These are phyloP conservation scores for Sporormia fimetaria DNA, from an alignment of 495 filamentous ascomycete genomes.

Conservation along the genomic window DNA sequence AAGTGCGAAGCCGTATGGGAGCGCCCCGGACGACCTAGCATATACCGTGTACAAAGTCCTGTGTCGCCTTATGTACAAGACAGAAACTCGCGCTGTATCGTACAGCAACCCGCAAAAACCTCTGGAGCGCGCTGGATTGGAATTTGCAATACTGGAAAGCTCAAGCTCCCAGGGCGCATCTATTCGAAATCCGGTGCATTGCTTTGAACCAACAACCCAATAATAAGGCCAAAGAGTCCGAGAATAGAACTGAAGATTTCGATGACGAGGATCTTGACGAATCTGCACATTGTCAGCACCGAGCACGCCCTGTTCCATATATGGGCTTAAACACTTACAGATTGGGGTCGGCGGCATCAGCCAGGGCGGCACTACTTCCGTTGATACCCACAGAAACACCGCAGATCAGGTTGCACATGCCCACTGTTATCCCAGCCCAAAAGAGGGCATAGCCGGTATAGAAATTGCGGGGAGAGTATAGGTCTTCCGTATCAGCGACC, in stretches of 20 bases:
- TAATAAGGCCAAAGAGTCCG: slow-evolving; percentile 93
- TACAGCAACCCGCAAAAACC: too few species aligned
- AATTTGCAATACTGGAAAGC: background rate
- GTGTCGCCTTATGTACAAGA: too few species aligned
- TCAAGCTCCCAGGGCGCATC: too few species aligned
- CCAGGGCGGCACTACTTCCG: slow-evolving; percentile 88
- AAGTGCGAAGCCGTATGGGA: too few species aligned
- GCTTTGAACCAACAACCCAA: slow-evolving; percentile 75
- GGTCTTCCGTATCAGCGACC: slow-evolving; percentile 36
- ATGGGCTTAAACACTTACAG: slow-evolving; percentile 53
- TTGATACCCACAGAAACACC: slow-evolving; percentile 97
- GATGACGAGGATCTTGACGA: slow-evolving; percentile 97
- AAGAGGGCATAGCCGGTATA: slow-evolving; percentile 97
- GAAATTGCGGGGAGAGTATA: slow-evolving; percentile 60
- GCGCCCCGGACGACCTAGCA: too few species aligned
- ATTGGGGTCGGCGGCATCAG: slow-evolving; percentile 86
- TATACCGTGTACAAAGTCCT: too few species aligned
- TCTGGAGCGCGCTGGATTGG: slow-evolving; percentile 7
- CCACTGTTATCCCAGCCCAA: slow-evolving; percentile 89
- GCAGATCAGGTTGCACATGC: slow-evolving; percentile 88
- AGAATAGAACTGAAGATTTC: slow-evolving; percentile 99
- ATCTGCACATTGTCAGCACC: slow-evolving; percentile 40
- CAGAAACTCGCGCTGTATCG: too few species aligned
- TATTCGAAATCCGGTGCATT: slow-evolving; percentile 66
- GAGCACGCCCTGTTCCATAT: background rate